Evolutionary conservation across 2,329 filamentous ascomycete species (phyloP).

Genomic region (Hymenoscyphus linearis): DNA sequence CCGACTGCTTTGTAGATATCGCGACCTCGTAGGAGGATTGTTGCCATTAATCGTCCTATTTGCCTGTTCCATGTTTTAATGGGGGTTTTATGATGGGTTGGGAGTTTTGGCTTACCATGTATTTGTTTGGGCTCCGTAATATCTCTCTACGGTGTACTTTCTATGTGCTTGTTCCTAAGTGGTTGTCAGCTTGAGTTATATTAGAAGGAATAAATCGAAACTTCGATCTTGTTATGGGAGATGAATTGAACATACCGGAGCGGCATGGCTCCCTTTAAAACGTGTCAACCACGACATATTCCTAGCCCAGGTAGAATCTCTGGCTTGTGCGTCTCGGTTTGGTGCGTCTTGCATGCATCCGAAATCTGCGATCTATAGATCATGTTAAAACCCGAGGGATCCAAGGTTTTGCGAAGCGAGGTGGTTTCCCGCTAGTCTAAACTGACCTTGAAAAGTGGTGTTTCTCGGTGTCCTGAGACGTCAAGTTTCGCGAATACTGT

Average conservation of each 20-base stretch:
- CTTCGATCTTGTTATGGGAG: neutral
- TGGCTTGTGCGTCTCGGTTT: neutral
- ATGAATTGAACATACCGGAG: neutral
- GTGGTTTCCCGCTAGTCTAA: neutral
- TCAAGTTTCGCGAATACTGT: neutral
- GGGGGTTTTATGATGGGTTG: neutral
- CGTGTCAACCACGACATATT: neutral
- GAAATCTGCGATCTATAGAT: neutral
- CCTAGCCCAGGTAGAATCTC: neutral
- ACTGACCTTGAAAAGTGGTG: neutral
- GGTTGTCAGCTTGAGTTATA: neutral
- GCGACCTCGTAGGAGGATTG: neutral
- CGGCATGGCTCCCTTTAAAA: neutral
- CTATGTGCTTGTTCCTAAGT: neutral
- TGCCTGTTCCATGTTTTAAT: neutral
- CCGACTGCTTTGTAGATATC: neutral
- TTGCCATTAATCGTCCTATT: neutral
- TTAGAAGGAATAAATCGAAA: neutral
- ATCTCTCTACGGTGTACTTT: neutral
- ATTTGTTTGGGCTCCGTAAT: neutral
- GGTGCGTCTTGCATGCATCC: neutral
- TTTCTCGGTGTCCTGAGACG: neutral
- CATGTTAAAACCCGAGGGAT: neutral
- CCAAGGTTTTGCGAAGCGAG: neutral
- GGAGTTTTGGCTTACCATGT: neutral